Evolutionary conservation across 2,329 filamentous ascomycete genomes (phyloP).

Genomic region (Cadophora luteo-olivacea): DNA sequence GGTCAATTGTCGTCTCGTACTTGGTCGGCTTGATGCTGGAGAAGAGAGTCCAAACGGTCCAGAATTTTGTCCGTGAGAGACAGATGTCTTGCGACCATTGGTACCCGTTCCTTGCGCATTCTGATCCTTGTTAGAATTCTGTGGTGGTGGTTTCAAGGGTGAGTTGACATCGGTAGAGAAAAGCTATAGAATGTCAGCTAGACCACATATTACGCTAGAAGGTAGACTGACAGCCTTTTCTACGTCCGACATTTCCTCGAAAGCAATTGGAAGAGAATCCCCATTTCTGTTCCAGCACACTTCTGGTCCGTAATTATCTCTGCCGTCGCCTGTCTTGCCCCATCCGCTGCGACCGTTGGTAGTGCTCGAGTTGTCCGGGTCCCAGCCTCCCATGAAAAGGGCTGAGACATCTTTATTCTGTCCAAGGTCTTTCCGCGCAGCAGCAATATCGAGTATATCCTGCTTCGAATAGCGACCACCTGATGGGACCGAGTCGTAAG

Average conservation of each 20-base stretch:
- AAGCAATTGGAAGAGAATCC: slow-evolving; percentile 71
- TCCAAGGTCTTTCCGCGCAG: slow-evolving; percentile 57
- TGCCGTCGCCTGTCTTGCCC: slow-evolving; percentile 79
- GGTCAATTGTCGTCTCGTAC: slow-evolving; percentile 83
- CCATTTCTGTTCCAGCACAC: slow-evolving; percentile 87
- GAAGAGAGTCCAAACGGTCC: slow-evolving; percentile 74
- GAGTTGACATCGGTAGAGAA: slow-evolving; percentile 92
- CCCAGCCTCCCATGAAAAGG: slow-evolving; percentile 80
- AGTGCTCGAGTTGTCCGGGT: slow-evolving; percentile 75
- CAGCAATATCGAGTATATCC: slow-evolving; percentile 78
- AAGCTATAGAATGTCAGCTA: slow-evolving; percentile 58
- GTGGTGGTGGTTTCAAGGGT: slow-evolving; percentile 82
- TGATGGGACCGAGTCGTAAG: slow-evolving; percentile 48
- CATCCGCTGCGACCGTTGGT: slow-evolving; percentile 65
- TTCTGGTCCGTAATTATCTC: slow-evolving; percentile 83
- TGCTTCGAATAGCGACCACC: slow-evolving; percentile 46
- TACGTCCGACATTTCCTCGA: slow-evolving; percentile 71
- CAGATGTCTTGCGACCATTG: slow-evolving; percentile 80
- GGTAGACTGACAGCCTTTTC: slow-evolving; percentile 61
- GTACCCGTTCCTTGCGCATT: slow-evolving; percentile 59
- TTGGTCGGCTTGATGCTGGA: slow-evolving; percentile 74
- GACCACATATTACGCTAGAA: slow-evolving; percentile 14
- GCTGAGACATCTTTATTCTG: slow-evolving; percentile 65
- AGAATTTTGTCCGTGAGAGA: slow-evolving; percentile 69
- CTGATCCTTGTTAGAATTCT: slow-evolving; percentile 66